These are phyloP conservation scores for Wallacemonas collosoma DNA, from an alignment of 208 protist species.

Conservation along the genomic window DNA sequence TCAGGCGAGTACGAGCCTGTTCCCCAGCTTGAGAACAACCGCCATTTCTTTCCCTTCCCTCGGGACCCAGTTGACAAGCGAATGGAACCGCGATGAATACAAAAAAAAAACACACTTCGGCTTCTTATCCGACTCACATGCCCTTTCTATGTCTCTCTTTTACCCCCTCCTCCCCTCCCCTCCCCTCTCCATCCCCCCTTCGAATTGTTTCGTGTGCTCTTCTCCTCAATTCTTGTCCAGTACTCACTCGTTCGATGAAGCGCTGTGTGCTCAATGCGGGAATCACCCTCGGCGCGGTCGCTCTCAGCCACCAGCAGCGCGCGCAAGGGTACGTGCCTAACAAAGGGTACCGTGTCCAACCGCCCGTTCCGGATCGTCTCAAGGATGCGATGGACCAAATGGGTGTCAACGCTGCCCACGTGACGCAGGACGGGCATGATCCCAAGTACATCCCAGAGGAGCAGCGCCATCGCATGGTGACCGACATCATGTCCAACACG, in stretches of 20 bases:
- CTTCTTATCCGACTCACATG: too few relatives aligned
- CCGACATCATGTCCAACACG: constrained; percentile 57
- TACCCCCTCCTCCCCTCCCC: neutral
- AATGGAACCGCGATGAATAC: too few relatives aligned
- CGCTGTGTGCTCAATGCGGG: neutral
- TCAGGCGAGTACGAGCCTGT: too few relatives aligned
- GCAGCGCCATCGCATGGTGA: constrained; percentile 61
- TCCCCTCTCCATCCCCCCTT: neutral
- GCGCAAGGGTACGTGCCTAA: constrained; percentile 47
- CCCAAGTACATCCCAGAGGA: constrained; percentile 79
- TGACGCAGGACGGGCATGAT: constrained; percentile 51
- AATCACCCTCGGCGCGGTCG: neutral
- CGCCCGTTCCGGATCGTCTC: constrained; percentile 74
- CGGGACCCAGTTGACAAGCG: too few relatives aligned
- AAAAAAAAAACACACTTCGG: too few relatives aligned
- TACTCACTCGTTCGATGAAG: neutral
- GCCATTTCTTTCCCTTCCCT: too few relatives aligned
- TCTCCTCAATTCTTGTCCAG: neutral
- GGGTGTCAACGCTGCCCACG: constrained; percentile 52
- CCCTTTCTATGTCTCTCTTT: neutral
- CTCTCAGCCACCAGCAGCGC: constrained; percentile 23
- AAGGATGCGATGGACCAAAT: constrained; percentile 77
- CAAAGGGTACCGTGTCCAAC: constrained; percentile 81
- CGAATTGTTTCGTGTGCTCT: neutral
- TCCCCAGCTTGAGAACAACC: too few relatives aligned